Evolutionary conservation across 345 rosid species (phyloP), one percentile per base, ranked within the genome.

Genomic region (Gynandropsis gynandra): DNA sequence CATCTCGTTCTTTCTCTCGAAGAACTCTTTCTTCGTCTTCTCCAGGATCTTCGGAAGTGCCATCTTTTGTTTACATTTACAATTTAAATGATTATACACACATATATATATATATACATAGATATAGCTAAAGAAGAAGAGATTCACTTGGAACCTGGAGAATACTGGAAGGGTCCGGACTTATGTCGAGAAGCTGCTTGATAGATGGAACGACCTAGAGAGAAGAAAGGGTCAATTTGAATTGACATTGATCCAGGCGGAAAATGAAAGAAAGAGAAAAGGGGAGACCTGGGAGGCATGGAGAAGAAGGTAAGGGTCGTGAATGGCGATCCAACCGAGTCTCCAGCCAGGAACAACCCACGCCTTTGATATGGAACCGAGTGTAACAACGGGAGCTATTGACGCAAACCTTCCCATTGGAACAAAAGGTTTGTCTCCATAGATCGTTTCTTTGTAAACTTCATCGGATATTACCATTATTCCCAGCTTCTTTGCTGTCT

Each of bases 331-430:
- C 95, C 95, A 82, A 34, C 95, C 95, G 0, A 80, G 59, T 49
- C 90, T 69, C 95, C 95, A 86, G 32, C 95, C 88, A 20, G 90
- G 95, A 66, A 80, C 85, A 16, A 80, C 39, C 90, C 83, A 86
- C 62, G 83, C 75, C 74, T 85, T 80, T 2, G 90, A 82, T 62
- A 85, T 64, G 27, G 87, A 78, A 0, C 95, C 87, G 13, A 82
- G 50, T 0, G 88, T 86, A 27, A 86, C 5, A 19, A 86, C 70
- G 5, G 90, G 90, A 15, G 47, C 80, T 37, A 71, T 72, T 1
- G 80, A 76, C 10, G 74, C 82, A 18, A 82, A 78, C 19, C 40
- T 59, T 37, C 85, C 88, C 90, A 82, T 82, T 27, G 95, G 90
- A 33, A 79, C 74, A 64, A 69, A 80, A 4, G 72, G 71, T 1